Conservation (phyloP, 768 basidiomycete species). For the Paxillus rubicundulus region DNA sequence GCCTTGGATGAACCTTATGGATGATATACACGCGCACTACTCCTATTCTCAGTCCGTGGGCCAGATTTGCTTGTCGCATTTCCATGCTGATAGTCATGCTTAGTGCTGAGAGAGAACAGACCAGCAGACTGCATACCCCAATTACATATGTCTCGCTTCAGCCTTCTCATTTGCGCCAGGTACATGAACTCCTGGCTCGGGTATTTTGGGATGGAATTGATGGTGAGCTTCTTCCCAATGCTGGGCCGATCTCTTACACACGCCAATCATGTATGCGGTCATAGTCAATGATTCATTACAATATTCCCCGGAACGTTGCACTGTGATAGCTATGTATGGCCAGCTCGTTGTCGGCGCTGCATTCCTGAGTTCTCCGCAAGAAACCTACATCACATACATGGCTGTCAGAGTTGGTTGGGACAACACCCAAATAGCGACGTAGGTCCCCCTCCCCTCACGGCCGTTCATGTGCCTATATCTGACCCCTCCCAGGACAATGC, state of each 20-base stretch:
- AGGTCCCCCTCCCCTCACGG: constrained; percentile 11
- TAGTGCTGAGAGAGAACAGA: constrained; percentile 56
- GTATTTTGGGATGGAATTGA: constrained; percentile 79
- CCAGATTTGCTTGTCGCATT: background rate
- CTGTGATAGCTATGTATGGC: constrained; percentile 73
- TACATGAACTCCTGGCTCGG: constrained; percentile 66
- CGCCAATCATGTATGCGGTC: background rate
- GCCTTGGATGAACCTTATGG: constrained; percentile 76
- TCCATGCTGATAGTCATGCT: constrained; percentile 1
- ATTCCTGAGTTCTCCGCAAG: constrained; percentile 72
- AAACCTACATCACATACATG: constrained; percentile 82
- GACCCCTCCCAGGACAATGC: constrained; percentile 53
- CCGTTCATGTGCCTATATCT: background rate
- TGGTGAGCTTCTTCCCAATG: constrained; percentile 39
- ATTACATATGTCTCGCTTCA: constrained; percentile 65
- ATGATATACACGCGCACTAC: constrained; percentile 67
- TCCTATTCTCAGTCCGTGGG: constrained; percentile 54
- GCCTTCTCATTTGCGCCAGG: constrained; percentile 57
- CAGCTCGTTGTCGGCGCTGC: constrained; percentile 70
- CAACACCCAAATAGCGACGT: constrained; percentile 77
- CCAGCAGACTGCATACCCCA: constrained; percentile 44
- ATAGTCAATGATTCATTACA: constrained; percentile 70
- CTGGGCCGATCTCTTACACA: constrained; percentile 2
- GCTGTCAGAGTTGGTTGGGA: constrained; percentile 81
- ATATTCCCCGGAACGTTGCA: constrained; percentile 67